These are phyloP conservation scores for Phialocephala subalpina DNA, from an alignment of 2,329 filamentous ascomycete genomes.

Conservation along the genomic window DNA sequence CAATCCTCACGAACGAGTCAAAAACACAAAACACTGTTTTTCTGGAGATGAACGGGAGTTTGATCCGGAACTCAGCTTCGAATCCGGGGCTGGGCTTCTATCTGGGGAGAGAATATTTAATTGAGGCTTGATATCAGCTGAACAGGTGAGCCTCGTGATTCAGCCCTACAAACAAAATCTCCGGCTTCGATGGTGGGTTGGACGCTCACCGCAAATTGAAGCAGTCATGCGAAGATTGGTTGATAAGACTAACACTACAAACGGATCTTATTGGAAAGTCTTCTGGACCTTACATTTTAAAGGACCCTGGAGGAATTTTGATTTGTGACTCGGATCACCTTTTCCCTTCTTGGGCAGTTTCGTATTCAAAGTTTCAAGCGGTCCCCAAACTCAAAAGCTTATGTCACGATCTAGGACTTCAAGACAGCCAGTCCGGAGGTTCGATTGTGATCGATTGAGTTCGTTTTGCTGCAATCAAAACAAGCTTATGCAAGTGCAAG, in stretches of 20 bases:
- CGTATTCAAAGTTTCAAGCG: neutral
- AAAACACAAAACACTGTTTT: neutral
- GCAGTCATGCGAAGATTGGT: neutral
- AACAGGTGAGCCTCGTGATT: neutral
- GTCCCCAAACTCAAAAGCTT: neutral
- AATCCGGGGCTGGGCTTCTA: neutral
- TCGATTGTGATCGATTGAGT: neutral
- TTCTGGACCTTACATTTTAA: neutral
- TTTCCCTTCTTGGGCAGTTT: neutral
- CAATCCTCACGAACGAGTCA: conserved; percentile 2
- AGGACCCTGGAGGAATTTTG: neutral
- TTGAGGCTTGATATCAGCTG: conserved; percentile 7
- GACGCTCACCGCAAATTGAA: conserved; percentile 2
- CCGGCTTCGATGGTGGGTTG: neutral
- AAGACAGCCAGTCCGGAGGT: neutral
- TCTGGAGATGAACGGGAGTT: conserved; percentile 2
- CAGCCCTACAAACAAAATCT: conserved; percentile 12
- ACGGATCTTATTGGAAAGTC: neutral
- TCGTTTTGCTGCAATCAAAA: neutral
- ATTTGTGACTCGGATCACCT: neutral
- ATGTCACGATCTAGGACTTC: neutral
- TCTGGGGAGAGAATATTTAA: neutral
- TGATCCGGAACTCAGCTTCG: neutral
- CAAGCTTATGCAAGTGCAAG: conserved; percentile 1
- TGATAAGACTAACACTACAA: neutral